phyloP scores from a whole-genome alignment of 2,329 filamentous ascomycete genomes.

The Harringtonia aguacate region DNA sequence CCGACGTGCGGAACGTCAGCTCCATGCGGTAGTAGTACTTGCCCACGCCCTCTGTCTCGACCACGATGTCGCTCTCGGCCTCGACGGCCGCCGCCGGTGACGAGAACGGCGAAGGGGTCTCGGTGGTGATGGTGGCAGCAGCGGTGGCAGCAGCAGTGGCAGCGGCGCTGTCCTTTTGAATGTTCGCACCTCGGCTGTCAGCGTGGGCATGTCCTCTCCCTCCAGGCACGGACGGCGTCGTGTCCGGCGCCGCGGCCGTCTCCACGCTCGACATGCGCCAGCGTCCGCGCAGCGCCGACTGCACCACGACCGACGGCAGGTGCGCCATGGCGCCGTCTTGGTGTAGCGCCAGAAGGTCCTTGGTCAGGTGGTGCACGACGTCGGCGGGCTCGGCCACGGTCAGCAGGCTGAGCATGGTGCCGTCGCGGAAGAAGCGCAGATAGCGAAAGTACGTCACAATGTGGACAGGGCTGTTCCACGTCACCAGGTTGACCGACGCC shows the following conservation, averaged over 20 bases:
- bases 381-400: slow-evolving; percentile 75
- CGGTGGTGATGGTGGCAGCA: neutral
- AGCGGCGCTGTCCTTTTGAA: too few relatives aligned
- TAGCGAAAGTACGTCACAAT: slow-evolving; percentile 98
- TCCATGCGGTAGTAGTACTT: slow-evolving; percentile 85
- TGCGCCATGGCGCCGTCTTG: slow-evolving; percentile 24
- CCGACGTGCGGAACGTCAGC: slow-evolving; percentile 55
- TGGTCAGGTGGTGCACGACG: slow-evolving; percentile 74
- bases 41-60: slow-evolving; percentile 79
- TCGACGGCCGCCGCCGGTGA: slow-evolving; percentile 22
- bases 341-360: slow-evolving; percentile 50
- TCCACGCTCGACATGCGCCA: slow-evolving; percentile 34
- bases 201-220: slow-evolving; percentile 12
- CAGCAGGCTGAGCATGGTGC: slow-evolving; percentile 68
- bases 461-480: slow-evolving; percentile 76
- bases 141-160: too few relatives aligned
- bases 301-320: slow-evolving; percentile 48
- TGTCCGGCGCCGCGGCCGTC: neutral
- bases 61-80: slow-evolving; percentile 56
- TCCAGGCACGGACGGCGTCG: too few relatives aligned
- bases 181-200: too few relatives aligned
- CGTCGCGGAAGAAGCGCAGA: slow-evolving; percentile 87
- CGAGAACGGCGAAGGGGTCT: neutral
- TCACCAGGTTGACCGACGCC: slow-evolving; percentile 55
- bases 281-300: slow-evolving; percentile 50